Conservation (phyloP, 1,284 basidiomycete genomes). For the Rhodotorula glutinis region DNA sequence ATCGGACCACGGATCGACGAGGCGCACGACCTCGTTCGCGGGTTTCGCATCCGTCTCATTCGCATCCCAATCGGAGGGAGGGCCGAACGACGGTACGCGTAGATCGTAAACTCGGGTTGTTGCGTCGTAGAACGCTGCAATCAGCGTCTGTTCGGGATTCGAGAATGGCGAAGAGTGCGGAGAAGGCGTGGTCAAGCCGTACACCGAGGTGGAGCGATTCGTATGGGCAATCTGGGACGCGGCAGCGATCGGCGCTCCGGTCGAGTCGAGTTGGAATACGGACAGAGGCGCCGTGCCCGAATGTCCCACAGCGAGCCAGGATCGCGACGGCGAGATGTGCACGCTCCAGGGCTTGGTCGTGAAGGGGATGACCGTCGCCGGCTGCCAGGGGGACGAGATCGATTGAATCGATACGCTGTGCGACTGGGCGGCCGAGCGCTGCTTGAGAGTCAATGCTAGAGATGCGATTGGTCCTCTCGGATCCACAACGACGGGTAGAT, state of each 20-base stretch:
- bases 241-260: slow-evolving; percentile 1
- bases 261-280: slow-evolving; percentile 11
- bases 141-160: slow-evolving; percentile 15
- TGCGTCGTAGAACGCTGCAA: slow-evolving; percentile 31
- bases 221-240: slow-evolving; percentile 1
- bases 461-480: background rate
- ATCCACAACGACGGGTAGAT: background rate
- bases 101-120: slow-evolving; percentile 27
- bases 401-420: slow-evolving; percentile 14
- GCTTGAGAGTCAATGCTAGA: slow-evolving; percentile 4
- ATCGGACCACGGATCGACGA: slow-evolving; percentile 32
- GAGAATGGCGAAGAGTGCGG: slow-evolving; percentile 5
- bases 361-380: slow-evolving; percentile 2
- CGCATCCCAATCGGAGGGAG: background rate
- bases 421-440: slow-evolving; percentile 15
- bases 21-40: slow-evolving; percentile 10
- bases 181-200: slow-evolving; percentile 18
- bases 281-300: slow-evolving; percentile 14
- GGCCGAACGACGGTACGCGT: slow-evolving; percentile 1
- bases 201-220: slow-evolving; percentile 19
- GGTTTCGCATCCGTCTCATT: background rate
- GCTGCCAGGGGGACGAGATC: slow-evolving; percentile 15
- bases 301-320: slow-evolving; percentile 25
- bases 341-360: slow-evolving; percentile 26
- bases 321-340: slow-evolving; percentile 6